Percentiles rank a stretch among this genome's conserved stretches.
Evolutionary conservation across 2,329 filamentous ascomycete genomes (phyloP).

Genomic region (Macrophomina phaseolina): DNA sequence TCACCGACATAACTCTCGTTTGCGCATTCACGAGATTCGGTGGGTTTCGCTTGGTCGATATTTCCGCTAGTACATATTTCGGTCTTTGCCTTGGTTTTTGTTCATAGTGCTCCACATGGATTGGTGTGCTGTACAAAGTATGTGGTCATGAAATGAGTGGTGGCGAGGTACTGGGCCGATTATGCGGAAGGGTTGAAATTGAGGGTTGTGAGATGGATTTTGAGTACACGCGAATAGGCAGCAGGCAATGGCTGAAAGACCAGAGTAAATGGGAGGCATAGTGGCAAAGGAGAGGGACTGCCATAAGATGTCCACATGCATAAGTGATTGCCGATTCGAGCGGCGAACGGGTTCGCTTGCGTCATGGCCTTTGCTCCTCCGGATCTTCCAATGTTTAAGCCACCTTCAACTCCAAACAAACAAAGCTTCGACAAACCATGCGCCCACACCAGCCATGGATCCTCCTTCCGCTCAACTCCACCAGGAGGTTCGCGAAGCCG

Average conservation of each 20-base stretch:
- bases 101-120: background rate
- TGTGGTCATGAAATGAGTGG: background rate
- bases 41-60: constrained; percentile 1
- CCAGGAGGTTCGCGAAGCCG: constrained; percentile 48
- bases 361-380: constrained; percentile 20
- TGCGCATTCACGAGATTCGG: background rate
- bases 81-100: background rate
- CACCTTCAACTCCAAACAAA: background rate
- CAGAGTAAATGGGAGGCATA: background rate
- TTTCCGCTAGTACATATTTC: constrained; percentile 8
- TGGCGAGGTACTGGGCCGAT: too few species aligned
- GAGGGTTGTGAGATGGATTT: background rate
- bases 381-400: background rate
- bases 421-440: background rate
- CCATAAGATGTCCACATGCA: background rate
- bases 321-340: background rate
- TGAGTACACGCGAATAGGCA: too few species aligned
- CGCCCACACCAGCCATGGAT: constrained; percentile 6
- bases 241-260: background rate
- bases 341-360: constrained; percentile 20
- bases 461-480: constrained; percentile 44
- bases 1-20: background rate
- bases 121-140: background rate
- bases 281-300: too few species aligned
- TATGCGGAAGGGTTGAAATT: too few species aligned